Evolutionary conservation across 805 yeast genomes (phyloP), one percentile per base, ranked within the genome.

Genomic region (Candida nemodendra): DNA sequence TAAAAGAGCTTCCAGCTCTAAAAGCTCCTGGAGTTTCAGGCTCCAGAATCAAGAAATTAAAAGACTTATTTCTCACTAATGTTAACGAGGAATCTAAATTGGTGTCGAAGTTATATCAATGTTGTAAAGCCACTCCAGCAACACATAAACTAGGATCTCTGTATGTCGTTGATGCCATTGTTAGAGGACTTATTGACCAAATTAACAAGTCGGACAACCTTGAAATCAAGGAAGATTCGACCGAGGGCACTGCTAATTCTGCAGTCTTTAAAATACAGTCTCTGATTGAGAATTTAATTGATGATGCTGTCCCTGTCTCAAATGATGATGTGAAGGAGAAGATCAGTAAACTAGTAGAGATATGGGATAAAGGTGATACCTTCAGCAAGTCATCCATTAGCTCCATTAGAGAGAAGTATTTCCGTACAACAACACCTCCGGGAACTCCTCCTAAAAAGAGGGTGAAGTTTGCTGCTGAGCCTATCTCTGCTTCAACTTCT

Each of bases 21-120:
- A 83, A 81, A 63, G 78, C 96, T 12, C 91, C 91, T 11, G 98
- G 99, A 44, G 93, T 91, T 36, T 89, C 97, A 19, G 98, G 98
- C 30, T 80, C 95, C 39, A 88, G 96, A 68, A 93, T 91, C 64
- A 86, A 86, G 62, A 81, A 81, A 56, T 69, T 90, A 57, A 85
- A 91, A 31, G 84, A 85, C 40, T 61, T 85, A 45, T 95, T 96
- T 40, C 70, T 81, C 44, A 75, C 74, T 48, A 77, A 88, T 61
- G 83, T 84, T 27, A 42, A 44, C 31, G 57, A 59, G 27, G 65
- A 62, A 48, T 69, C 82, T 18, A 69, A 72, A 44, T 61, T 85
- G 36, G 72, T 82, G 32, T 72, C 78, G 33, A 68, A 71, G 45
- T 69, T 86, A 48, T 74, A 74, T 55, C 69, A 79, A 35, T 77